Evolutionary conservation across 805 yeast species (phyloP), one percentile per base, ranked within the genome.

Genomic region (Starmerella roubikii): DNA sequence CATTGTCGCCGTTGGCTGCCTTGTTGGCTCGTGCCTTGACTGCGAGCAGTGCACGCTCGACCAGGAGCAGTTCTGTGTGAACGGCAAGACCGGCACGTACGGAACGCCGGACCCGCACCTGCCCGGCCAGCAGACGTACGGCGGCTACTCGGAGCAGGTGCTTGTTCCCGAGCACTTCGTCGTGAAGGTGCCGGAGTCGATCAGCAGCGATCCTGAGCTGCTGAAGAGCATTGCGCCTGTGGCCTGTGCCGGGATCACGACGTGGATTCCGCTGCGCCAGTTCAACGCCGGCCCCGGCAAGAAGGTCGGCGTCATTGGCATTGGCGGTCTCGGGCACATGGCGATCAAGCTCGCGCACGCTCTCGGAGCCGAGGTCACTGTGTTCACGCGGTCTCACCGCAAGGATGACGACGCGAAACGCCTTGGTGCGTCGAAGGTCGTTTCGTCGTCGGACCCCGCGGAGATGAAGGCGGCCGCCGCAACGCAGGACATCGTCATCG

Each of bases 1-100:
- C 50, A 65, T 83, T 46, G 91, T 78, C 22, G 93, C 93, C 41
- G 68, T 79, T 37, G 93, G 93, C 49, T 91, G 93, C 24, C 76
- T 72, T 53, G 62, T 68, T 22, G 62, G 61, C 41, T 63, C 79
- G 28, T 80, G 91, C 62, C 57, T 65, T 39, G 60, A 69, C 13
- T 82, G 93, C 59, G 54, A 64, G 32, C 66, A 75, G 52, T 82
- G 85, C 65, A 54, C 64, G 19, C 47, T 54, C 27, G 66, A 64
- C 48, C 68, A 75, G 54, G 78, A 76, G 50, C 66, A 59, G 48
- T 72, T 71, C 64, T 80, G 91, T 61, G 35, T 57, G 12, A 47
- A 51, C 15, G 54, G 64, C 13, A 32, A 44, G n/a, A 65, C 66
- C 32, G 58, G 61, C 35, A 79, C 88, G 16, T 79, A 78, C 59